Evolutionary conservation across 2,329 filamentous ascomycete species (phyloP).

Genomic region (Sporothrix phasma): DNA sequence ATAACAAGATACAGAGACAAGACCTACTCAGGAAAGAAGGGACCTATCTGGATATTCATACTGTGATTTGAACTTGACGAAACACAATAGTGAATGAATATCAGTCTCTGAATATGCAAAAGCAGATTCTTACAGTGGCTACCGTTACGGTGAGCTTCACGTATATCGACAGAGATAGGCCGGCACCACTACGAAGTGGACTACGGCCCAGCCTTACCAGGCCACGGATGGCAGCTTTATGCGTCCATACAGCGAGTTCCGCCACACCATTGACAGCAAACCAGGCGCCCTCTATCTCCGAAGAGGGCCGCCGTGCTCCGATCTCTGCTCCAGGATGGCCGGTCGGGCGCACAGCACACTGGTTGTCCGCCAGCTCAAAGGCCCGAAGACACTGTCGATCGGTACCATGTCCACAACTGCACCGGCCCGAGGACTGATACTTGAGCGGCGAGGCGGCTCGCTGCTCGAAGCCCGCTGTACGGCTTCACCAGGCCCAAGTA

Average conservation of each 20-base stretch:
- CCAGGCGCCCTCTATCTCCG: conserved; percentile 45
- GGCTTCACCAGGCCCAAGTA: conserved; percentile 57
- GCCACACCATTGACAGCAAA: conserved; percentile 43
- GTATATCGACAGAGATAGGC: no score
- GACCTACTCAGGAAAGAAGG: no score
- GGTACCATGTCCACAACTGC: conserved; percentile 59
- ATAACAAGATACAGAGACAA: no score
- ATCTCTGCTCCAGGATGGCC: conserved; percentile 53
- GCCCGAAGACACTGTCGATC: conserved; percentile 55
- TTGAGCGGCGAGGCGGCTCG: conserved; percentile 35
- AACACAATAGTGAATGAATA: no score
- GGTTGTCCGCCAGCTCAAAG: conserved; percentile 63
- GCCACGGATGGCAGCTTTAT: conserved; percentile 37
- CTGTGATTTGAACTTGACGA: no score
- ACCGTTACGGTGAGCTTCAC: no score
- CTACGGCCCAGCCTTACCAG: conserved; percentile 4
- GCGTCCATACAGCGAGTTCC: conserved; percentile 44
- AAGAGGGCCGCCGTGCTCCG: conserved; percentile 50
- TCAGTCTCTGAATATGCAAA: no score
- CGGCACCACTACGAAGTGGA: no score
- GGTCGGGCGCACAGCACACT: conserved; percentile 63
- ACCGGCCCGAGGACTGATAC: conserved; percentile 51
- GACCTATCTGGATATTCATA: no score
- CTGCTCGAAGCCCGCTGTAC: conserved; percentile 48
- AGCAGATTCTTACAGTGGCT: no score